phyloP scores from a whole-genome alignment of 257 asterid species.

The Parsonsia alboflavescens region DNA sequence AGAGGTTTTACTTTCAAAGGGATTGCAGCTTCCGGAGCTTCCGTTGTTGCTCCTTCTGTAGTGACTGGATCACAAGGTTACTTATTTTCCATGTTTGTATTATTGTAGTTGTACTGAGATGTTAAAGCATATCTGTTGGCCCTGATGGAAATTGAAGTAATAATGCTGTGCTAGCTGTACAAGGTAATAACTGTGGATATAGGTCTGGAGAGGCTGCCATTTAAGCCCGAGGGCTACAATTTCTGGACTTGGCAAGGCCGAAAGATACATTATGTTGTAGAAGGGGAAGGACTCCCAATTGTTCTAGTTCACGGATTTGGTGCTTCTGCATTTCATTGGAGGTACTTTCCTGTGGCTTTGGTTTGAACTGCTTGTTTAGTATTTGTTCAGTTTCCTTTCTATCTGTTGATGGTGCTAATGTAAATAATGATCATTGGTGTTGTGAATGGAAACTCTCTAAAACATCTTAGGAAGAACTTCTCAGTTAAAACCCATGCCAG shows the following conservation, averaged over 20 bases:
- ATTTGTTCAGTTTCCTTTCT: not conserved
- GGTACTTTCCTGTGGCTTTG: slow-evolving; percentile 35
- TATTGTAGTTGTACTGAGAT: not conserved
- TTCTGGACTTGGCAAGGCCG: slow-evolving; percentile 82
- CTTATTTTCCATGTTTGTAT: not conserved
- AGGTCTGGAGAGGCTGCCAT: slow-evolving; percentile 71
- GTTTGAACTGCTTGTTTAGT: not conserved
- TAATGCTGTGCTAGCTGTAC: not conserved
- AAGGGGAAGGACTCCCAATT: slow-evolving; percentile 86
- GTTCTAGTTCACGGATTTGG: slow-evolving; percentile 97
- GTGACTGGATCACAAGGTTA: slow-evolving; percentile 55
- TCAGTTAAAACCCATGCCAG: not conserved
- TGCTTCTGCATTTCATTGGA: slow-evolving; percentile 98
- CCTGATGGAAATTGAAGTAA: not conserved
- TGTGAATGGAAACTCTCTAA: not conserved
- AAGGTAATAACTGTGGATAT: slow-evolving; percentile 4
- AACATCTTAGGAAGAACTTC: not conserved
- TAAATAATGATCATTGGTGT: not conserved
- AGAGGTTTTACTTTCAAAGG: slow-evolving; percentile 64
- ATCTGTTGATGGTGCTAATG: not conserved
- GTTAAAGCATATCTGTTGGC: not conserved
- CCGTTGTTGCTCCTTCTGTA: slow-evolving; percentile 48
- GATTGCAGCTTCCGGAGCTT: slow-evolving; percentile 72
- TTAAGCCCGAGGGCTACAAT: slow-evolving; percentile 79
- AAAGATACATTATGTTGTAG: slow-evolving; percentile 78